Conservation (phyloP, 1,139 yeast genomes). For the Suhomyces yuchorum region DNA sequence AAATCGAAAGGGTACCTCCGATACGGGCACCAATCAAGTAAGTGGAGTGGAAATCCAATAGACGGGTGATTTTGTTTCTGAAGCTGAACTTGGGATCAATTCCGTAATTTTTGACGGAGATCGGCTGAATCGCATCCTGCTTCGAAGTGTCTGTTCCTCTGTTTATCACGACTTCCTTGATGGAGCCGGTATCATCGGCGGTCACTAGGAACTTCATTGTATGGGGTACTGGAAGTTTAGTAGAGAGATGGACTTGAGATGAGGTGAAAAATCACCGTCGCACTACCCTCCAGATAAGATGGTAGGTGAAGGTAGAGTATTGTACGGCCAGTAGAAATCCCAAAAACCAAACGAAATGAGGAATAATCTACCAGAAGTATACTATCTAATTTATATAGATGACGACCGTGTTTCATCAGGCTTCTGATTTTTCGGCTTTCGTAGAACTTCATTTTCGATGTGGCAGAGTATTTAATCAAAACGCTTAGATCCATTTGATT, state of each 20-base stretch:
- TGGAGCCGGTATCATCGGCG: constrained; percentile 57
- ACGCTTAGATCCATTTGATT: no score
- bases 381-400: no score
- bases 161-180: constrained; percentile 57
- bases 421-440: no score
- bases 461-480: no score
- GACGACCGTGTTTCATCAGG: no score
- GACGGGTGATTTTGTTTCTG: constrained; percentile 30
- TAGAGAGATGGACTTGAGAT: constrained; percentile 12
- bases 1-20: constrained; percentile 45
- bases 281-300: constrained; percentile 5
- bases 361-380: no score
- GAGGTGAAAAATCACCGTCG: constrained; percentile 11
- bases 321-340: neutral
- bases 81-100: constrained; percentile 31
- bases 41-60: constrained; percentile 32
- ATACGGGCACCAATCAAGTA: constrained; percentile 45
- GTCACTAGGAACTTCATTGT: constrained; percentile 55
- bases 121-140: constrained; percentile 59
- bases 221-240: neutral
- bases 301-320: neutral
- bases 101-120: constrained; percentile 43
- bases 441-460: no score
- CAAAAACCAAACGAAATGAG: no score
- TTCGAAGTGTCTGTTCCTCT: constrained; percentile 72